Percentiles rank a stretch among this genome's conserved stretches.
phyloP scores from a whole-genome alignment of 345 rosid species.

The Hibiscus syriacus region DNA sequence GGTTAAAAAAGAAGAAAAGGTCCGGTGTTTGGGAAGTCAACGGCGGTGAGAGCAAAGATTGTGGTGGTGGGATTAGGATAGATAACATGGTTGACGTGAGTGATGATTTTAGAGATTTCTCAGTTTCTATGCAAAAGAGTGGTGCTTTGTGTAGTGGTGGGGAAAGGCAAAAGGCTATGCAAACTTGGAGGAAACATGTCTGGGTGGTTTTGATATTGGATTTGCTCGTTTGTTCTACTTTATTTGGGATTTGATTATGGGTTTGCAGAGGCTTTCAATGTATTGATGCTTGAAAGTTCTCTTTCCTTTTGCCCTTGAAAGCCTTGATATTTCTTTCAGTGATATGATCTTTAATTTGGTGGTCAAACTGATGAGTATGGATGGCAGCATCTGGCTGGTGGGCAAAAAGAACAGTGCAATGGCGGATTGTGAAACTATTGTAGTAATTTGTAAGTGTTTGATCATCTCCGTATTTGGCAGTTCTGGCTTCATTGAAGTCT shows the following conservation, averaged over 20 bases:
- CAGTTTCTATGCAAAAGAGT: conserved; percentile 34
- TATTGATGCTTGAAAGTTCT: conserved; percentile 45
- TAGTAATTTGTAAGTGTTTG: background rate
- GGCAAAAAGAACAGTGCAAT: background rate
- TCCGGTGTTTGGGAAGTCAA: conserved; percentile 21
- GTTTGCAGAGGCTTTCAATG: conserved; percentile 87
- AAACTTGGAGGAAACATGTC: conserved; percentile 90
- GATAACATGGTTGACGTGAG: conserved; percentile 35
- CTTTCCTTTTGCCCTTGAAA: background rate
- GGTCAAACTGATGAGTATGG: background rate
- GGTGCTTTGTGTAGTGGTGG: conserved; percentile 13
- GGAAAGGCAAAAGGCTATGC: conserved; percentile 74
- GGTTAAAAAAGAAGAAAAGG: conserved; percentile 74
- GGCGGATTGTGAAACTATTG: conserved; percentile 9
- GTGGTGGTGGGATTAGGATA: conserved; percentile 34
- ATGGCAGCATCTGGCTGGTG: background rate
- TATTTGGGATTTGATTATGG: conserved; percentile 88
- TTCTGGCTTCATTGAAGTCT: conserved; percentile 11
- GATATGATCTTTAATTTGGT: conserved; percentile 6
- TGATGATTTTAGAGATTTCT: conserved; percentile 37
- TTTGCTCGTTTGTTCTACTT: conserved; percentile 57
- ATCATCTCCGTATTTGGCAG: background rate
- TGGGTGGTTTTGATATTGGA: conserved; percentile 77
- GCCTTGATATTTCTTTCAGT: background rate
- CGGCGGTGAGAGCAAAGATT: conserved; percentile 19